Base-by-base conservation (phyloP, 2,329 filamentous ascomycete genomes). In the Stemphylium vesicarium region DNA sequence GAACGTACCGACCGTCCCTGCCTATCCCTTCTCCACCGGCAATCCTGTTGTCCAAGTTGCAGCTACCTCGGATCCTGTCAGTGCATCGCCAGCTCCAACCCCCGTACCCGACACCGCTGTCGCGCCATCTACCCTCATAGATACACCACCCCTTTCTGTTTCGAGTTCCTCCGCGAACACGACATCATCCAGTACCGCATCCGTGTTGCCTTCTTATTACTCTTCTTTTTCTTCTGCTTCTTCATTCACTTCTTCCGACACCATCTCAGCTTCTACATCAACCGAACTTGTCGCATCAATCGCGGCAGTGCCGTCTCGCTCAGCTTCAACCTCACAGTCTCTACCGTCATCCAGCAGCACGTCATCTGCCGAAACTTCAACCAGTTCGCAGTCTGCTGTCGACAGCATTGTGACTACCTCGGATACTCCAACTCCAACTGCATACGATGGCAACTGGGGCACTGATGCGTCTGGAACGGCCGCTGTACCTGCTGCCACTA, bases 21-120 rank as follows among this genome's bases (percentile, higher is more conserved):
- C 69, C 6, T 75, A 71, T 50, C 74, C 73, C 26, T 75, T 57
- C 38, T 62, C 70, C 18, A 66, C 72, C n/a, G 61, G 60, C 31
- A 56, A 59, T 8, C 50, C 61, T 29, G 56, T 47, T n/a, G 37
- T 38, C 5, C 52, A 41, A 16, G 53, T 50, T n/a, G 37, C 43
- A 24, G 37, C 37, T 10, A 56, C 47, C 32, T 56, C 59, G 7
- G 50, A 51, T 18, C 29, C 43, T 3, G 38, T 45, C 10, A 37
- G 52, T 16, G 51, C 59, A 18, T 53, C 63, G 24, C 48, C 63
- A 22, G 41, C 50, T 20, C 47, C 53, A 13, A 56, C 59, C 12
- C 57, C 43, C 29, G 20, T 16, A 18, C 33, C 46, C 4, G 24
- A 35, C 22, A 64, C 37, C 26, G 55, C 49, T 32, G 56, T 26